phyloP scores from a whole-genome alignment of 2,329 filamentous ascomycete species.

The Blastomyces gilchristii region DNA sequence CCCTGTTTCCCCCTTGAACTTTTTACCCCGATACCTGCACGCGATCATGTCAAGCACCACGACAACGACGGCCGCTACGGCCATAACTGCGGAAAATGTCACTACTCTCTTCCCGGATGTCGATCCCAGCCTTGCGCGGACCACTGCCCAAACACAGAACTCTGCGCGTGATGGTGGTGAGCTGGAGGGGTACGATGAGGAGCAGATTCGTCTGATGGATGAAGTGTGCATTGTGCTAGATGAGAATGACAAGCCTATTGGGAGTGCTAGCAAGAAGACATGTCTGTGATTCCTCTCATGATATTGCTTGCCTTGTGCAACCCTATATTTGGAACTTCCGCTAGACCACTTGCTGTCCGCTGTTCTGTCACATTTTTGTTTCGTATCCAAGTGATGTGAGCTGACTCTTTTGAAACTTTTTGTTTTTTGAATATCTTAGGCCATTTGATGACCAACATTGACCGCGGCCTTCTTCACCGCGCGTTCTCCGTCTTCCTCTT shows the following conservation, averaged over 20 bases:
- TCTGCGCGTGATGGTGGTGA: conserved; percentile 50
- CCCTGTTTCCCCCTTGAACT: neutral
- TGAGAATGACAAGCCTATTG: conserved; percentile 83
- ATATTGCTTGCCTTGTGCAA: neutral
- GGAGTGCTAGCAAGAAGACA: conserved; percentile 94
- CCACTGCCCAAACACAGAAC: conserved; percentile 37
- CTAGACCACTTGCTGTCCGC: neutral
- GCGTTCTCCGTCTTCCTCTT: conserved; percentile 98
- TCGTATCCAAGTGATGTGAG: neutral
- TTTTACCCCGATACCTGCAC: neutral
- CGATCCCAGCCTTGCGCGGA: conserved; percentile 49
- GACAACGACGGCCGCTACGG: conserved; percentile 42
- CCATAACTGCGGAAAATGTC: conserved; percentile 78
- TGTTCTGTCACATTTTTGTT: neutral
- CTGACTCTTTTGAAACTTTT: conserved; percentile 5
- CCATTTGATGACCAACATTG: conserved; percentile 98
- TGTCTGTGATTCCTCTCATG: conserved; percentile 50
- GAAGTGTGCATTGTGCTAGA: conserved; percentile 97
- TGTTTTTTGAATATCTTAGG: conserved; percentile 43
- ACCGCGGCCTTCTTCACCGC: conserved; percentile 88
- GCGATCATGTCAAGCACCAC: conserved; percentile 33
- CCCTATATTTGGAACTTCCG: neutral
- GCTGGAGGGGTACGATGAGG: conserved; percentile 85
- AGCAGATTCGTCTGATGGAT: conserved; percentile 97
- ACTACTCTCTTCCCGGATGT: conserved; percentile 80